Evolutionary conservation across 306 rosid species (phyloP), one percentile per base, ranked within the genome.

Genomic region (Crotalaria pallida): DNA sequence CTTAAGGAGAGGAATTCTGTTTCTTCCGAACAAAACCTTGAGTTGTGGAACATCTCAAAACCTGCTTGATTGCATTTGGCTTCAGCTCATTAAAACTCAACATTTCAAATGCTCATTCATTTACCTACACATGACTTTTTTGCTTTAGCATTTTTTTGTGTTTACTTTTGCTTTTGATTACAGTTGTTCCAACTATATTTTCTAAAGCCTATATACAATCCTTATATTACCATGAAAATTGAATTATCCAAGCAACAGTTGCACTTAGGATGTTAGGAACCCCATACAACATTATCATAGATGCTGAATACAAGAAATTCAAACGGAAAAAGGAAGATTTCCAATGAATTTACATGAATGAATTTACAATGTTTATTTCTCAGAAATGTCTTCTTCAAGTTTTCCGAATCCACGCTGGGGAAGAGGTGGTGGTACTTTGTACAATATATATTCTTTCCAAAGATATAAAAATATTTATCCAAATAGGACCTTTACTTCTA

Each of bases 321-420:
- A 3, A 12, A 38, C 15, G 22, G 59, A 52, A 34, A 50, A 74
- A 18, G 23, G 19, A 51, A 17, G 15, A 48, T 58, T 71, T 11
- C 34, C 16, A 73, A 69, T 41, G 33, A 82, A 82, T 79, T 16
- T 79, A 75, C 86, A 75, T 41, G 62, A 29, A 31, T 45, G 62
- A 50, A 75, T 71, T 59, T 58, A 74, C 78, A 69, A n/a, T 69
- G 19, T 33, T 57, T 51, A 50, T 50, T 73, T 69, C 57, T 51
- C 57, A 49, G 33, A 24, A 11, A 29, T 73, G 63, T 44, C 63
- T 66, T 47, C 51, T 22, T 15, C n/a, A n/a, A n/a, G n/a, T n/a
- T n/a, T n/a, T n/a, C n/a, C n/a, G n/a, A n/a, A n/a, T n/a, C n/a
- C n/a, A n/a, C n/a, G n/a, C n/a, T 27, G 74, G 18, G 45, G 56